phyloP scores from a whole-genome alignment of 2,329 filamentous ascomycete species.

The Cryoendolithus antarcticus region DNA sequence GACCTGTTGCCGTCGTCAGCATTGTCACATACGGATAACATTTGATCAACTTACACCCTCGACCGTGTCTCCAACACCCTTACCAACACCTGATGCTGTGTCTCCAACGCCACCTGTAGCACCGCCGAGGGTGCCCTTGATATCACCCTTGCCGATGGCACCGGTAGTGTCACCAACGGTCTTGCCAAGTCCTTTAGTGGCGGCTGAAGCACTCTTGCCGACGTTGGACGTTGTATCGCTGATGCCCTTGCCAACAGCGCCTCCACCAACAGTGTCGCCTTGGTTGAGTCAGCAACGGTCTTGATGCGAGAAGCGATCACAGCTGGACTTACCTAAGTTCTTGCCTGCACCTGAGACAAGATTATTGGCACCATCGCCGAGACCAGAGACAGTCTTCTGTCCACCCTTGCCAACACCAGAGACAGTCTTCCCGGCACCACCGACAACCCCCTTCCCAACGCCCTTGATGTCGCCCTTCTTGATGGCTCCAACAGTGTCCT shows the following conservation, averaged over 20 bases:
- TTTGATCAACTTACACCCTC: conserved; percentile 5
- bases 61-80: conserved; percentile 16
- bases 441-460: conserved; percentile 11
- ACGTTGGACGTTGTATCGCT: conserved; percentile 29
- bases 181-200: conserved; percentile 30
- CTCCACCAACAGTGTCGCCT: conserved; percentile 15
- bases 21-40: background rate
- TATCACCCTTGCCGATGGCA: conserved; percentile 31
- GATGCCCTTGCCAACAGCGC: conserved; percentile 24
- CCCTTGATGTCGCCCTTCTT: conserved; percentile 20
- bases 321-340: conserved; percentile 4
- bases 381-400: conserved; percentile 11
- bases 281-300: background rate
- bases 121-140: conserved; percentile 26
- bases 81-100: conserved; percentile 22
- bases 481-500: conserved; percentile 15
- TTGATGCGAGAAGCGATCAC: background rate
- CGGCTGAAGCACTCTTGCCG: conserved; percentile 29
- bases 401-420: conserved; percentile 17
- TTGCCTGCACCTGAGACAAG: conserved; percentile 5
- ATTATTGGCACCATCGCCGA: conserved; percentile 4
- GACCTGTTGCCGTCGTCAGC: conserved; percentile 6
- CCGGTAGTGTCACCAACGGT: conserved; percentile 33
- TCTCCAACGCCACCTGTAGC: conserved; percentile 24
- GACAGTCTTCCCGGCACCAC: conserved; percentile 17